These are phyloP conservation scores for Penicillium sp. DNA, from an alignment of 2,329 filamentous ascomycete genomes.

Conservation along the genomic window DNA sequence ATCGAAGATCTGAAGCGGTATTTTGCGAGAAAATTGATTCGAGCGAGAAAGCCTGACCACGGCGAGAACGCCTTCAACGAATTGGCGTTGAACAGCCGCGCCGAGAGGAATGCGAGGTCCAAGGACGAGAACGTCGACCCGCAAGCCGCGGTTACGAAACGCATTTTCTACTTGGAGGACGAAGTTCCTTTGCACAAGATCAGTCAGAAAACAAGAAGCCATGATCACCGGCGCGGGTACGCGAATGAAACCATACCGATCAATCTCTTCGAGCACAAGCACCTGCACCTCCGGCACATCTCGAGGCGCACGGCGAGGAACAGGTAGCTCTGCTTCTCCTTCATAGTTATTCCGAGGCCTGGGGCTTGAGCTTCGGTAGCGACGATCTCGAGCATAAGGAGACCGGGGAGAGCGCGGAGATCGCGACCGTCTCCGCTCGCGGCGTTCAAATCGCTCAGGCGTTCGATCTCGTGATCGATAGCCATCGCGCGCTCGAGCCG, in stretches of 20 bases:
- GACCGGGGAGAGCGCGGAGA: constrained; percentile 41
- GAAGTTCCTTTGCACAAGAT: constrained; percentile 55
- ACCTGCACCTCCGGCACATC: constrained; percentile 88
- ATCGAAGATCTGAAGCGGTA: constrained; percentile 81
- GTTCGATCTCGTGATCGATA: constrained; percentile 47
- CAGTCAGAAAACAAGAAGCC: constrained; percentile 6
- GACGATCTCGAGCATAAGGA: constrained; percentile 57
- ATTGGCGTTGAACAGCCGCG: constrained; percentile 75
- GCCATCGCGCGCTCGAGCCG: constrained; percentile 59
- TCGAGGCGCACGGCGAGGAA: constrained; percentile 65
- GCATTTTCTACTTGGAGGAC: constrained; percentile 73
- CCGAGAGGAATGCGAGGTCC: constrained; percentile 70
- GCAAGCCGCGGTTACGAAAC: constrained; percentile 66
- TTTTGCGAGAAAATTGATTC: constrained; percentile 64
- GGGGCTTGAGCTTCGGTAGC: constrained; percentile 66
- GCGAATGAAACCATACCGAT: constrained; percentile 39
- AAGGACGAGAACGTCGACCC: constrained; percentile 72
- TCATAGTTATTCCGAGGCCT: constrained; percentile 49
- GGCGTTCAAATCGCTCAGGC: constrained; percentile 48
- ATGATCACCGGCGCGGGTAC: background rate
- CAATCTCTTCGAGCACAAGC: constrained; percentile 70
- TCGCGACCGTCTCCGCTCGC: constrained; percentile 59
- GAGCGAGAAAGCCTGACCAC: constrained; percentile 69
- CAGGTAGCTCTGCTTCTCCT: constrained; percentile 58
- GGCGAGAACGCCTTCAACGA: constrained; percentile 80